Base-by-base conservation (phyloP, 1,139 yeast species). In the Geotrichum histeridarum region DNA sequence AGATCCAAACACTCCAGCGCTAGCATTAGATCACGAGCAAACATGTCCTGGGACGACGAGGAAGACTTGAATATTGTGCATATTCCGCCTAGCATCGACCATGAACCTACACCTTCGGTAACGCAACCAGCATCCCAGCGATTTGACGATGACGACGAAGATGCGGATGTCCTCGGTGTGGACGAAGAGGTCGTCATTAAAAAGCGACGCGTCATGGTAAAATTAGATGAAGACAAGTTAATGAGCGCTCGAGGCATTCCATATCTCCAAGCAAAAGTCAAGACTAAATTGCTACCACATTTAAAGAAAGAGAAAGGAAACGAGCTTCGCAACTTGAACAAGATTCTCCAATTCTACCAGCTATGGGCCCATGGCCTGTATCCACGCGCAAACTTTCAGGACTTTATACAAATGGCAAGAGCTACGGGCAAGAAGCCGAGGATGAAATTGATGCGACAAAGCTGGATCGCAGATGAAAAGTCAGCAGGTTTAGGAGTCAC, bases 341-440 rank as follows among this genome's bases (percentile, higher is more conserved):
- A 72, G 45, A 72, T 88, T 1, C 70, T 87, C 31, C 82, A 79
- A 58, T 81, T 80, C 63, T 88, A 87, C 69, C 95, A 87, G 68
- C 68, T 88, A 35, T 88, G 96, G 96, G 90, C 91, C 31, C 95
- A 88, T 67, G 79, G 82, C 4, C 66, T 88, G 51, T 88, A 79
- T 62, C 95, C 96, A 8, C 83, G 83, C 67, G 90, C 95, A 1
- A 83, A 79, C 57, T 86, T 88, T 61, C 73, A 75, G 53, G 95
- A 87, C 65, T 84, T 81, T 56, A 58, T 73, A 4, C 55, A 62
- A 17, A 60, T 73, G 47, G 63, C 70, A 11, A 63, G 67, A 35
- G 54, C 58, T 17, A 68, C 66, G 0, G 55, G 55, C 22, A 60
- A 60, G 18, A 61, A 61, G 15, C 55, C 62, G 9, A 45, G 50